Conservation (phyloP, 2,329 filamentous ascomycete species). For the Phialocephala sp. region DNA sequence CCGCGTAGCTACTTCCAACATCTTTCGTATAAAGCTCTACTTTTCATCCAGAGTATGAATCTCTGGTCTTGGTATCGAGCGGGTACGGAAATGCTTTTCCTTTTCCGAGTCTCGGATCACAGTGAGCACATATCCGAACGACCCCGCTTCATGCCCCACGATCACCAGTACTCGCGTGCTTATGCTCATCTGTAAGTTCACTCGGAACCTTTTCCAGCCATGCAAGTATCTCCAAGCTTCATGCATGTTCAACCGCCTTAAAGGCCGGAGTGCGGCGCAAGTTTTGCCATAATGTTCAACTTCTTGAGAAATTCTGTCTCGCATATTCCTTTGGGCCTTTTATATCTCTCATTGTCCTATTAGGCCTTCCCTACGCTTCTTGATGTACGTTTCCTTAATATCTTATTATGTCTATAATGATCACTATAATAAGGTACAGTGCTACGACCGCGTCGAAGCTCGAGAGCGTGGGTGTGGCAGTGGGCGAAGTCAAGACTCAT, state of each 20-base stretch:
- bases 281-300: background rate
- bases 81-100: too few species aligned
- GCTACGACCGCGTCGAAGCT: background rate
- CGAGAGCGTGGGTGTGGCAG: background rate
- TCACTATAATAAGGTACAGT: conserved; percentile 5
- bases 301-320: background rate
- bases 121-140: too few species aligned
- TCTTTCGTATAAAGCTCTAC: too few species aligned
- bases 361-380: background rate
- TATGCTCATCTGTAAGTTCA: too few species aligned
- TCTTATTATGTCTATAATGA: conserved; percentile 10
- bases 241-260: background rate
- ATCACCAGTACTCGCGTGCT: too few species aligned
- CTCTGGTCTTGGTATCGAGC: too few species aligned
- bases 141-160: too few species aligned
- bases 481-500: background rate
- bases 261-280: background rate
- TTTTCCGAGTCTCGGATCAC: too few species aligned
- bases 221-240: background rate
- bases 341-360: background rate
- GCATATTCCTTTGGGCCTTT: background rate
- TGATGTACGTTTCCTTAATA: background rate
- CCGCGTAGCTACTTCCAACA: too few species aligned
- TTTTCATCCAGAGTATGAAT: too few species aligned
- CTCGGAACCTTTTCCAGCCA: background rate